Conservation (phyloP, 371 early-diverging fungal genomes). For the Polyrhizophydium stewartii region DNA sequence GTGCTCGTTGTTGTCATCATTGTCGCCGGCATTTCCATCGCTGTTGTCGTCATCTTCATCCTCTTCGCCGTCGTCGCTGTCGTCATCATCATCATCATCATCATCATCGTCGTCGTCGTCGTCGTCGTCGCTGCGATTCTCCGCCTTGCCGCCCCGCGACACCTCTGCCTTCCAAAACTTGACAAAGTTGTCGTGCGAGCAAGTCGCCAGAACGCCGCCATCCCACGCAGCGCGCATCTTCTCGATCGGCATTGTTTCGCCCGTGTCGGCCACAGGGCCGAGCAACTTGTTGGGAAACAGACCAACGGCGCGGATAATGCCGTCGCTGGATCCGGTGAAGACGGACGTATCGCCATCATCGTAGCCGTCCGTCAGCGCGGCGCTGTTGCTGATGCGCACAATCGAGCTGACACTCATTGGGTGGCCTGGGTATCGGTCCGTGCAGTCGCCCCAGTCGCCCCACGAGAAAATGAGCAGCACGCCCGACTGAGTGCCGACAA, state of each 20-base stretch:
- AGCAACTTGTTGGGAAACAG: constrained; percentile 84
- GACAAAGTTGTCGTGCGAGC: constrained; percentile 79
- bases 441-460: constrained; percentile 88
- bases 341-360: constrained; percentile 71
- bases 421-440: constrained; percentile 88
- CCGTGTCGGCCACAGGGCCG: constrained; percentile 84
- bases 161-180: constrained; percentile 64
- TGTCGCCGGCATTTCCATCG: constrained; percentile 19
- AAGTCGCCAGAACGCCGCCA: constrained; percentile 64
- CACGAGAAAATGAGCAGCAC: constrained; percentile 70
- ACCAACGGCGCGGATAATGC: constrained; percentile 61
- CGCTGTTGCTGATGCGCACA: constrained; percentile 67
- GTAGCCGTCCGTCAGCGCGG: too few species aligned
- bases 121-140: constrained; percentile 41
- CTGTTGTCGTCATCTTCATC: constrained; percentile 4
- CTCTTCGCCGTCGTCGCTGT: not conserved
- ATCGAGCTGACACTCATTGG: constrained; percentile 82
- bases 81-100: constrained; percentile 26
- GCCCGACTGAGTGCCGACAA: constrained; percentile 88
- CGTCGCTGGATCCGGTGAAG: constrained; percentile 87
- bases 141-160: constrained; percentile 48
- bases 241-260: constrained; percentile 74
- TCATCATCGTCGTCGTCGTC: constrained; percentile 30
- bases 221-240: constrained; percentile 61
- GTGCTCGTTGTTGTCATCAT: constrained; percentile 27